Percentiles rank a stretch among this genome's conserved stretches.
These are phyloP conservation scores for Ceratobasidium sp. DNA, from an alignment of 1,284 basidiomycete genomes.

Conservation along the genomic window DNA sequence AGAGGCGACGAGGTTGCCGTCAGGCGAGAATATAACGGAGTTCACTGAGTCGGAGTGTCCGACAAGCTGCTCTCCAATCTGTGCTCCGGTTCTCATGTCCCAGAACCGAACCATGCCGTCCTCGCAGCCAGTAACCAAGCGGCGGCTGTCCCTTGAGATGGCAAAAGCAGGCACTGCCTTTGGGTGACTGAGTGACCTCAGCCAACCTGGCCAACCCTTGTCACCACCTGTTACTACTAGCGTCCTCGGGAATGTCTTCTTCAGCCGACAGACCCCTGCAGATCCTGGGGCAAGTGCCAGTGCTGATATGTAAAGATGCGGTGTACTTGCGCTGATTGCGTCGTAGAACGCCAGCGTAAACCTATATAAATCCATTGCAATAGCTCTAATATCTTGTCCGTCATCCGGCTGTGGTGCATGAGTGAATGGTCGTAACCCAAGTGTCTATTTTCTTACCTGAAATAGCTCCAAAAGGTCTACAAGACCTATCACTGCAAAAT, in stretches of 20 bases:
- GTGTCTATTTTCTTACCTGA: too few relatives aligned
- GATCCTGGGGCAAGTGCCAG: background rate
- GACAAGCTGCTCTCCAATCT: background rate
- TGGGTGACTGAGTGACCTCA: background rate
- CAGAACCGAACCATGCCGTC: background rate
- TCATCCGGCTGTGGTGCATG: too few relatives aligned
- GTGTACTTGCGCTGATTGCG: background rate
- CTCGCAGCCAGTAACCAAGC: background rate
- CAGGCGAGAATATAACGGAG: too few relatives aligned
- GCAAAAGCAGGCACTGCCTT: background rate
- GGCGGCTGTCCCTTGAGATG: background rate
- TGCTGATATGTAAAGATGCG: slow-evolving; percentile 11
- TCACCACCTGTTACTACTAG: background rate
- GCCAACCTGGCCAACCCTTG: background rate
- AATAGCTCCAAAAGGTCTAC: too few relatives aligned
- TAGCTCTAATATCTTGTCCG: too few relatives aligned
- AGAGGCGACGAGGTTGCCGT: too few relatives aligned
- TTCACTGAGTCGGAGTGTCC: slow-evolving; percentile 1
- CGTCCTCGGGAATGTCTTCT: background rate
- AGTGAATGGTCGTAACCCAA: too few relatives aligned
- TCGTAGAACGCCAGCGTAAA: background rate
- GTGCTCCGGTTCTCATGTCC: background rate
- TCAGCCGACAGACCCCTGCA: background rate
- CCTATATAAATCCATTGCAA: background rate
- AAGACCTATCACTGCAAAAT: background rate